Base-by-base conservation (phyloP, 257 asterid species). In the Pogostemon cablin region DNA sequence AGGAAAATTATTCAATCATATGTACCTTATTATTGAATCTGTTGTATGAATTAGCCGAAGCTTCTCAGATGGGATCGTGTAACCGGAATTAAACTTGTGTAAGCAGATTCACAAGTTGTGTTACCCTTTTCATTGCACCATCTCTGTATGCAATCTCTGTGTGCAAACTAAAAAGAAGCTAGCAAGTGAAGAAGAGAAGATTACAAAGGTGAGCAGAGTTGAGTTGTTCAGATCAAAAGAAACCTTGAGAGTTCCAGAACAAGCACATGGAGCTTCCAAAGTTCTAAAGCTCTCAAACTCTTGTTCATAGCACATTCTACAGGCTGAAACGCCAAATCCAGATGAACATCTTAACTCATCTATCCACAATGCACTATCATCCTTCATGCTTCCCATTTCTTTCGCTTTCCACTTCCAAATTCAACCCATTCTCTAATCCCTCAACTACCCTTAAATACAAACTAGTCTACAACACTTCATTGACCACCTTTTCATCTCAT, bases 81-180 rank as follows among this genome's bases (percentile, higher is more conserved):
- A 89, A 3, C 89, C 98, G 6, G 92, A 86, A 79, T 87, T 90
- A 82, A 86, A 92, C 25, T 20, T 1, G 25, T 91, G 91, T 47
- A 87, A 85, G 74, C 96, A 91, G 77, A 91, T 81, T 91, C 96
- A 72, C 98, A 91, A 25, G 77, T 76, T 46, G 90, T 85, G 76
- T 89, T 83, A 60, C 98, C 96, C 73, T 91, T 89, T 80, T 89
- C 95, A n/a, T 87, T 62, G 68, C 98, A 91, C 98, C 98, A 91
- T 78, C 88, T 89, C 89, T 87, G 95, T 69, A 91, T 77, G 82
- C 97, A 91, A 47, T 91, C 90, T 73, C 96, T 80, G 77, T 91
- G 98, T 0, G 96, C 98, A 81, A 76, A 91, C 98, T 89, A 80
- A 3, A 47, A 57, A 48, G 46, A 34, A 32, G 0, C 4, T 9